Evolutionary conservation across 768 basidiomycete genomes (phyloP).

Genomic region (Russula emetica): DNA sequence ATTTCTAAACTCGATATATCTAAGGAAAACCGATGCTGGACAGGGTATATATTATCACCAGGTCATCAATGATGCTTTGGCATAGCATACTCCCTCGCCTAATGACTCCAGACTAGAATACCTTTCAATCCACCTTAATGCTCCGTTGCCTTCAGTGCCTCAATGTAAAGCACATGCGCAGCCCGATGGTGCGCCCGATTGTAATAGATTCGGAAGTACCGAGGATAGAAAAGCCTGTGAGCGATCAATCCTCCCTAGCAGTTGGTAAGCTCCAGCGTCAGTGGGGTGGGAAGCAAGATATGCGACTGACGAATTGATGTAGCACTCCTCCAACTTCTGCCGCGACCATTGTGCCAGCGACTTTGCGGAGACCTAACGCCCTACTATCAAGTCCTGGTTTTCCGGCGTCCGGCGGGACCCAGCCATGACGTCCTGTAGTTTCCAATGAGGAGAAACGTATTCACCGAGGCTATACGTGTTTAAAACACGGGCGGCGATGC

Average conservation of each 20-base stretch:
- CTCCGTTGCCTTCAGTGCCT: slow-evolving; percentile 42
- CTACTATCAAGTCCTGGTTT: slow-evolving; percentile 32
- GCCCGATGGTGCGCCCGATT: slow-evolving; percentile 31
- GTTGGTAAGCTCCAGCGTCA: slow-evolving; percentile 1
- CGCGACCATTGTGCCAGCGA: slow-evolving; percentile 70
- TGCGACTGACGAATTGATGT: slow-evolving; percentile 66
- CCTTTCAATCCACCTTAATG: slow-evolving; percentile 48
- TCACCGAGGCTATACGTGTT: slow-evolving; percentile 72
- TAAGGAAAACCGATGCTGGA: neutral
- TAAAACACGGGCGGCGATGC: slow-evolving; percentile 50
- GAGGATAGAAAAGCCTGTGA: slow-evolving; percentile 42
- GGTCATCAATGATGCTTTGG: neutral
- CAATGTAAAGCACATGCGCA: slow-evolving; percentile 46
- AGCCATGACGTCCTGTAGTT: slow-evolving; percentile 65
- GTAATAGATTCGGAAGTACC: slow-evolving; percentile 39
- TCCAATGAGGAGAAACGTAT: slow-evolving; percentile 68
- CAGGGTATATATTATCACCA: neutral
- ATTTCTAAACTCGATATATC: too few relatives aligned
- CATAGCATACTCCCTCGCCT: slow-evolving; percentile 6
- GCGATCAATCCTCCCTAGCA: slow-evolving; percentile 39
- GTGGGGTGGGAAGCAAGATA: neutral
- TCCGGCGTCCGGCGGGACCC: slow-evolving; percentile 39
- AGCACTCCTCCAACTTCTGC: slow-evolving; percentile 73
- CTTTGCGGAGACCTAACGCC: slow-evolving; percentile 70
- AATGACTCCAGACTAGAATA: slow-evolving; percentile 6